These are phyloP conservation scores for Sclerotinia nivalis DNA, from an alignment of 2,329 filamentous ascomycete genomes.

Conservation along the genomic window DNA sequence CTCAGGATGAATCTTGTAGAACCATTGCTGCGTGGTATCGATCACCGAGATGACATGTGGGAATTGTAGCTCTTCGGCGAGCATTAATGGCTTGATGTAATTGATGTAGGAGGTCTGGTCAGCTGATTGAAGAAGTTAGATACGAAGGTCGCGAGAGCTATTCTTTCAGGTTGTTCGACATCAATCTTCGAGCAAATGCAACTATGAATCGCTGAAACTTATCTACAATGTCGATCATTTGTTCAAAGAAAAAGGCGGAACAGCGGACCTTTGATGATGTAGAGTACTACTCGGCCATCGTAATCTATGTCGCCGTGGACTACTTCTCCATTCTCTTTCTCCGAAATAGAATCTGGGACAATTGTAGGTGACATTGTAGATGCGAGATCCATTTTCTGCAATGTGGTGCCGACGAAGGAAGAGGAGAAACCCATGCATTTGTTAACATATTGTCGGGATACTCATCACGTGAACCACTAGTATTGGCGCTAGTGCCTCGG, in stretches of 20 bases:
- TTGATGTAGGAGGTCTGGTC: conserved; percentile 44
- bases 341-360: background rate
- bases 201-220: no score
- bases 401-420: no score
- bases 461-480: no score
- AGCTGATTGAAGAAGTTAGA: conserved; percentile 35
- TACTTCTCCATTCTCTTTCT: conserved; percentile 9
- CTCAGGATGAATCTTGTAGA: conserved; percentile 42
- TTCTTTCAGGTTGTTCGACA: no score
- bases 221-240: no score
- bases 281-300: conserved; percentile 21
- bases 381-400: background rate
- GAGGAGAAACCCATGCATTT: no score
- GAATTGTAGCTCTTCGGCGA: conserved; percentile 42
- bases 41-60: conserved; percentile 42
- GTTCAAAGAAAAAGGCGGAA: background rate
- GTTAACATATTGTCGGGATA: no score
- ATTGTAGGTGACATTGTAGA: background rate
- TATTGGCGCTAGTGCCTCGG: no score
- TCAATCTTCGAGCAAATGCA: no score
- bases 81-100: conserved; percentile 45
- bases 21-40: conserved; percentile 42
- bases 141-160: no score
- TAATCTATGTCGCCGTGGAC: conserved; percentile 13
- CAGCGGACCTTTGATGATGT: conserved; percentile 24